phyloP scores from a whole-genome alignment of 768 basidiomycete genomes.

The Tulasnella sp. region DNA sequence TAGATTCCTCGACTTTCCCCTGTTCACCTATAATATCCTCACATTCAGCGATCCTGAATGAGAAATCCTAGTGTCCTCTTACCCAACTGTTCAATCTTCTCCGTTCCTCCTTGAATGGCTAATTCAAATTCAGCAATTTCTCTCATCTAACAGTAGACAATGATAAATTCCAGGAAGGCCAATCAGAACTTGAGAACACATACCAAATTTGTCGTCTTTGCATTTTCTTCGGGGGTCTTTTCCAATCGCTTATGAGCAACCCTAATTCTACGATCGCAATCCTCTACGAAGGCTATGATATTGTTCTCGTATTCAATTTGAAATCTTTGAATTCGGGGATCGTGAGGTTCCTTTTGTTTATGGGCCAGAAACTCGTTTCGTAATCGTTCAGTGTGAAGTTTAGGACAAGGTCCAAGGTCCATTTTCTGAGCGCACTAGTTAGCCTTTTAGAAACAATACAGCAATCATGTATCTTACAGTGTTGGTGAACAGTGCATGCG shows the following conservation, averaged over 20 bases:
- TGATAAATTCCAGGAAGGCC: neutral
- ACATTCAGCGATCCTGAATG: no score
- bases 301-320: conserved; percentile 94
- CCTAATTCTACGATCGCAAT: conserved; percentile 92
- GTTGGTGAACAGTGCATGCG: conserved; percentile 93
- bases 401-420: conserved; percentile 96
- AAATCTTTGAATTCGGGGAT: conserved; percentile 75
- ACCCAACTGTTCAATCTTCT: conserved; percentile 93
- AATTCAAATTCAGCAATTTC: conserved; percentile 99
- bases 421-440: conserved; percentile 63
- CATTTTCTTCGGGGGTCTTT: conserved; percentile 99
- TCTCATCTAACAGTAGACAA: conserved; percentile 55
- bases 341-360: conserved; percentile 56
- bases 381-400: conserved; percentile 87
- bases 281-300: conserved; percentile 92
- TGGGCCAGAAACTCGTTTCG: conserved; percentile 81
- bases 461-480: conserved; percentile 48
- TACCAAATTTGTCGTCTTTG: conserved; percentile 92
- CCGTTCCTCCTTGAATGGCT: conserved; percentile 95
- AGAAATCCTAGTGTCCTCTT: no score
- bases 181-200: conserved; percentile 21
- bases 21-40: conserved; percentile 81
- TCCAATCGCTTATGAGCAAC: conserved; percentile 89
- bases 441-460: neutral
- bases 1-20: conserved; percentile 98